A percentile compares a stretch with the other conserved stretches of the same genome.
Conservation (phyloP, 495 filamentous ascomycete genomes). For the Neurospora sp. region DNA sequence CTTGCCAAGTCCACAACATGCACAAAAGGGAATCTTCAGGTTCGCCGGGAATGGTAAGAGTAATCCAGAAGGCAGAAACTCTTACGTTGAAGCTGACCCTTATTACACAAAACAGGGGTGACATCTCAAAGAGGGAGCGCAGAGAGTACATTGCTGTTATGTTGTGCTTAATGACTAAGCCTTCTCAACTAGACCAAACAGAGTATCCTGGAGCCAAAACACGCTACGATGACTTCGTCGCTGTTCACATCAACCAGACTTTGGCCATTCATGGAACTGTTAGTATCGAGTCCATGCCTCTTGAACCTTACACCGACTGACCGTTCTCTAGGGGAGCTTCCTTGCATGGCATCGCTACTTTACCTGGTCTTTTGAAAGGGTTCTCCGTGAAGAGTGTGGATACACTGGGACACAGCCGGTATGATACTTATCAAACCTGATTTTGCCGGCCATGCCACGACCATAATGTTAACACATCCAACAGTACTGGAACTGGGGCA, state of each 20-base stretch:
- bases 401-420: conserved; percentile 44
- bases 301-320: neutral
- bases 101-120: conserved; percentile 32
- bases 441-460: neutral
- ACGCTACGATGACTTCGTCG: conserved; percentile 59
- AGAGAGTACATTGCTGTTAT: conserved; percentile 54
- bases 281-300: neutral
- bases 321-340: conserved; percentile 42
- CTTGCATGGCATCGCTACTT: conserved; percentile 66
- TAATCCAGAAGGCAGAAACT: neutral
- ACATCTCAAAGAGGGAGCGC: conserved; percentile 38
- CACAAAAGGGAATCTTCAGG: conserved; percentile 34
- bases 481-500: conserved; percentile 56
- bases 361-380: conserved; percentile 51
- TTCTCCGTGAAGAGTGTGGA: conserved; percentile 56
- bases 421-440: neutral
- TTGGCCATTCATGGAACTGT: conserved; percentile 49
- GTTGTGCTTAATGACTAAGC: conserved; percentile 49
- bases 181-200: conserved; percentile 35
- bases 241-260: conserved; percentile 56
- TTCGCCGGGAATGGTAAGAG: conserved; percentile 41
- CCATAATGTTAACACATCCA: neutral
- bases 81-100: neutral
- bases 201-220: conserved; percentile 27
- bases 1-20: conserved; percentile 37